These are phyloP conservation scores for Aspergillus baeticus DNA, from an alignment of 495 filamentous ascomycete genomes.

Conservation along the genomic window DNA sequence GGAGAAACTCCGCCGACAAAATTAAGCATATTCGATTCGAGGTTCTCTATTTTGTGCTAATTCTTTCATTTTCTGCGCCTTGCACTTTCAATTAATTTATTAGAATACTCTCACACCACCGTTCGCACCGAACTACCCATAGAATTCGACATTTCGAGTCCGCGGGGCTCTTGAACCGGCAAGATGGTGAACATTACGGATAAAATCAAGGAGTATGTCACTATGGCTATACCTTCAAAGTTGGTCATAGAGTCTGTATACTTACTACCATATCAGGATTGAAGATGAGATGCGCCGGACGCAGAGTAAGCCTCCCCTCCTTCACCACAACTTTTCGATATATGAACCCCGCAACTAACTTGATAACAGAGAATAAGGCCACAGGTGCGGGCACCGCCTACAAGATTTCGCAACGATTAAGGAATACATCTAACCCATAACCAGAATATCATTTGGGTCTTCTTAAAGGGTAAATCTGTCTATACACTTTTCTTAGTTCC, in stretches of 20 bases:
- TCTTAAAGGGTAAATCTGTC: conserved; percentile 77
- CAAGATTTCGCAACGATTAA: background rate
- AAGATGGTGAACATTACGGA: conserved; percentile 99
- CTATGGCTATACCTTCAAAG: background rate
- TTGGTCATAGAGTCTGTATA: conserved; percentile 11
- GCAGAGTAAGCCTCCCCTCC: conserved; percentile 65
- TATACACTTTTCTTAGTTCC: background rate
- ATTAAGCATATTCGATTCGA: background rate
- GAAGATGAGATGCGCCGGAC: conserved; percentile 99
- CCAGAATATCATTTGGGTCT: conserved; percentile 97
- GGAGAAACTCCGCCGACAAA: conserved; percentile 4
- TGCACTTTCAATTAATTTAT: background rate
- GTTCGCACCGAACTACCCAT: background rate
- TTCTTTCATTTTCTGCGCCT: background rate
- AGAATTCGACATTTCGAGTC: conserved; percentile 19
- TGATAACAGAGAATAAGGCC: conserved; percentile 89
- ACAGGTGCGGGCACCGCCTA: conserved; percentile 64
- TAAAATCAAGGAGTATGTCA: conserved; percentile 93
- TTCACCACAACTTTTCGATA: background rate
- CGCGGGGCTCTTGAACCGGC: conserved; percentile 40
- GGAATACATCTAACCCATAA: conserved; percentile 15
- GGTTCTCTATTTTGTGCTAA: background rate
- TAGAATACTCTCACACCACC: background rate
- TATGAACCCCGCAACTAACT: conserved; percentile 36
- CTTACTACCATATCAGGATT: conserved; percentile 61